Evolutionary conservation across 805 yeast genomes (phyloP), one percentile per base, ranked within the genome.

Genomic region (Cyberlindnera japonica): DNA sequence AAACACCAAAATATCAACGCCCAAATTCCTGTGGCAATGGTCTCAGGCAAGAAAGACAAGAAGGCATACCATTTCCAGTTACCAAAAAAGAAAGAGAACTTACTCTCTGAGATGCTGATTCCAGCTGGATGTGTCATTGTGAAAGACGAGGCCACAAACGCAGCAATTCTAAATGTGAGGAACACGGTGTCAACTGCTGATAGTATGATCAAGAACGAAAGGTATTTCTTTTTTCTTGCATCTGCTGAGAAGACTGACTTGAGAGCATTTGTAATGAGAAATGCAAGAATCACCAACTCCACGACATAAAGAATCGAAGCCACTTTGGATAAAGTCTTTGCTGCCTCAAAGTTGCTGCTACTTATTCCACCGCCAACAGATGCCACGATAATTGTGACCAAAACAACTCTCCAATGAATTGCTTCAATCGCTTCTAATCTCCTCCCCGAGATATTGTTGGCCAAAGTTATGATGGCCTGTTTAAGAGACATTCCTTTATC

Each of bases 1-100:
- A 30, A 14, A 12, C n/a, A 17, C 33, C 33, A 30, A 21, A 30
- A 10, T 6, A 30, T 17, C 10, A 12, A 9, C 23, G 19, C 33
- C 23, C 33, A 30, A n/a, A 30, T 18, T 12, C 21, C 23, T 7
- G 16, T 14, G 4, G 23, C 21, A 19, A 30, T 30, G 19, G 15
- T 7, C 21, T 18, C 33, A 18, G 33, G 33, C 22, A 30, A 11
- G 23, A 30, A 30, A 13, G 33, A 30, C 23, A 30, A 19, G 33
- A 30, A 30, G 11, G 33, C 7, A 18, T 18, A 30, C 33, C 21
- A 30, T 6, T 17, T 8, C 23, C 33, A 18, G n/a, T 18, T 19
- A 18, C 33, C 33, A 30, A 30, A 18, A 11, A 30, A 19, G n/a
- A 30, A 30, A 14, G 33, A 30, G 23, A 6, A 30, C 23, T 30